Percentiles rank a stretch among this genome's conserved stretches.
Evolutionary conservation across 1,284 basidiomycete genomes (phyloP).

Genomic region (Moesziomyces parantarcticus): DNA sequence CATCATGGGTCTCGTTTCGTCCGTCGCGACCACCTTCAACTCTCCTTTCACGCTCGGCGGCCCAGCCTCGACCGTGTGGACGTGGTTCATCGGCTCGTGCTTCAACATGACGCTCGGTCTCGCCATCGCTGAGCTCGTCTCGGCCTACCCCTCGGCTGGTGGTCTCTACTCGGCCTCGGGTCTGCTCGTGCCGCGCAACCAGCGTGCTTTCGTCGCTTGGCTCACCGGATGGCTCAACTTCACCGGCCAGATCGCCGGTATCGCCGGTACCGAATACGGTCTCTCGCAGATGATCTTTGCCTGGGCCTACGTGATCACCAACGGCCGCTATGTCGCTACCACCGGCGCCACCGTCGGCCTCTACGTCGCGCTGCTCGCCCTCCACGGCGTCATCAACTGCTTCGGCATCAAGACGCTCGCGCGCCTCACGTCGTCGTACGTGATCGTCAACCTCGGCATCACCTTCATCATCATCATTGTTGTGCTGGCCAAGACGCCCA

Average conservation of each 20-base stretch:
- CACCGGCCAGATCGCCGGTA: conserved; percentile 84
- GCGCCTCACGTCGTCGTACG: conserved; percentile 80
- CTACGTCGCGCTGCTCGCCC: conserved; percentile 59
- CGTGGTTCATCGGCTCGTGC: conserved; percentile 64
- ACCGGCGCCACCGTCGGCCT: conserved; percentile 61
- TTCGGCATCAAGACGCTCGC: conserved; percentile 84
- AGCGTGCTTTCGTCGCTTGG: conserved; percentile 75
- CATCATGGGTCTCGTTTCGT: conserved; percentile 67
- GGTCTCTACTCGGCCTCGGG: conserved; percentile 75
- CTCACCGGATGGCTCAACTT: conserved; percentile 77
- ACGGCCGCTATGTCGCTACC: conserved; percentile 52
- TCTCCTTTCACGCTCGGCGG: conserved; percentile 61
- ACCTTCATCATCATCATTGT: conserved; percentile 78
- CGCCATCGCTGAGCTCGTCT: conserved; percentile 66
- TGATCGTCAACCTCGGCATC: conserved; percentile 84
- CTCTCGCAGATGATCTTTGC: conserved; percentile 88
- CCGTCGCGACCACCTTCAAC: conserved; percentile 66
- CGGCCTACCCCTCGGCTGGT: conserved; percentile 84
- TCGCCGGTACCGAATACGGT: conserved; percentile 88
- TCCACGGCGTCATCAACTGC: conserved; percentile 74
- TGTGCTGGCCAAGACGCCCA: conserved; percentile 78
- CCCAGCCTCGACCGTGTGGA: conserved; percentile 63
- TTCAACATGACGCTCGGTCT: conserved; percentile 65
- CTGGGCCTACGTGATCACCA: conserved; percentile 70
- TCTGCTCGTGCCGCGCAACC: conserved; percentile 59